Percentiles rank a stretch among this genome's conserved stretches.
Conservation (phyloP, 352 stramenopile genomes). For the Phytophthora pini region DNA sequence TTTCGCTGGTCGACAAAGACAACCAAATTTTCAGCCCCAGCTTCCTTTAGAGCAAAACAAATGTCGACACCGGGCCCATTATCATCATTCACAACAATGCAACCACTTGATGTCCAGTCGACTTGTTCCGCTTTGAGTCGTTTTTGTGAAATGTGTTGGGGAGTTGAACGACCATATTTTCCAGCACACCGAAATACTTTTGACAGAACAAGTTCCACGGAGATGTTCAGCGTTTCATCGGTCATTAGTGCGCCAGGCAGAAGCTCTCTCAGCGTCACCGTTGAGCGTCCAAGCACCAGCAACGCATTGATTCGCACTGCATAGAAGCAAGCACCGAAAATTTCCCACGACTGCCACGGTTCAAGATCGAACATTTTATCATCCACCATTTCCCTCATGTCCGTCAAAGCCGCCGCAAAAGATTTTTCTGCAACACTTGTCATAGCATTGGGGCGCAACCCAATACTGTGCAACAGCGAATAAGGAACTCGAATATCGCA, state of each 20-base stretch:
- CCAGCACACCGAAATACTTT: slow-evolving; percentile 4
- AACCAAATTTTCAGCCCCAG: too few species aligned
- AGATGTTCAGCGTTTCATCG: not conserved
- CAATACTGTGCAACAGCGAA: not conserved
- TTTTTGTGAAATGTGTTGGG: not conserved
- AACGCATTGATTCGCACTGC: slow-evolving; percentile 43
- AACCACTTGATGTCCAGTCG: slow-evolving; percentile 28
- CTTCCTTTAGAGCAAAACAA: slow-evolving; percentile 6
- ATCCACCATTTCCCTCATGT: slow-evolving; percentile 9
- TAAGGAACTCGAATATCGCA: slow-evolving; percentile 17
- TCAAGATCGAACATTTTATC: slow-evolving; percentile 2
- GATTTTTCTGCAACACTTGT: too few species aligned
- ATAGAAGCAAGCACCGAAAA: slow-evolving; percentile 50
- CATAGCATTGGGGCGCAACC: too few species aligned
- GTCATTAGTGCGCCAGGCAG: slow-evolving; percentile 21
- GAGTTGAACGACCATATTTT: slow-evolving; percentile 10
- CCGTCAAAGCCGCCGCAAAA: slow-evolving; percentile 5
- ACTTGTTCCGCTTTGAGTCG: not conserved
- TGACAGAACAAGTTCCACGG: slow-evolving; percentile 17
- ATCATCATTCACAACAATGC: slow-evolving; percentile 40
- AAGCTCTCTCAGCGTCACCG: slow-evolving; percentile 27
- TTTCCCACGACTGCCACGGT: slow-evolving; percentile 15
- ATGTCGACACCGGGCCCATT: slow-evolving; percentile 19
- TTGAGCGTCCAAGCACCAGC: slow-evolving; percentile 31
- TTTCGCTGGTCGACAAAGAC: too few species aligned